Evolutionary conservation across 306 rosid species (phyloP), one percentile per base, ranked within the genome.

Genomic region (Castanospermum australe): DNA sequence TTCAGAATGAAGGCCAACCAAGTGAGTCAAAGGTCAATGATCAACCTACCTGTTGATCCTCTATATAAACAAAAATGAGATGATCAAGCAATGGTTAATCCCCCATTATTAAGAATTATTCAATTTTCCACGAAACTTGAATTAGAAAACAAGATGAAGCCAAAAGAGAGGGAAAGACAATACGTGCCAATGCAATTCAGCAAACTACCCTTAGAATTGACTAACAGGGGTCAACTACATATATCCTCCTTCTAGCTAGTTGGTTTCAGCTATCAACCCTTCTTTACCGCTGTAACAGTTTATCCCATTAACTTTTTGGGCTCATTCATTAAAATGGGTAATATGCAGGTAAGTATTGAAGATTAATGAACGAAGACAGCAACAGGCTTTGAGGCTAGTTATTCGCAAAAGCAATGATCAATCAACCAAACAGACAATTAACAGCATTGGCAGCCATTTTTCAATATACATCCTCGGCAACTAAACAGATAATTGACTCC

Each of bases 1-100:
- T 95, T 79, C 79, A 90, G 60, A 84, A 88, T 28, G 60, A 80
- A 83, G 22, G 38, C 65, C 68, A 83, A 74, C 67, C 33, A 85
- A 84, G 69, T 54, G 75, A 45, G 77, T 82, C 44, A 47, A 65
- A 70, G 62, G 38, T 68, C 77, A 74, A 48, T 33, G 42, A 47
- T 12, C 75, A 79, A 80, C 76, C 56, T 66, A 77, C 71, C 52
- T 67, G 39, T 67, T 68, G 41, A 70, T 81, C 71, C n/a, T 76
- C 71, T 74, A 66, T 66, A 63, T 39, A 66, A 63, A 50, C 57
- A 39, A 52, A 81, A 75, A 36, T 4, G 61, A 75, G 72, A 30
- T 30, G 33, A 24, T 52, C 60, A 62, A 68, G 48, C 41, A 57
- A 12, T 12, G n/a, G 3, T 44, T 44, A 12, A 14, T 5, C 6